phyloP scores from a whole-genome alignment of 163 green algal species.

The Scenedesmus sp. region DNA sequence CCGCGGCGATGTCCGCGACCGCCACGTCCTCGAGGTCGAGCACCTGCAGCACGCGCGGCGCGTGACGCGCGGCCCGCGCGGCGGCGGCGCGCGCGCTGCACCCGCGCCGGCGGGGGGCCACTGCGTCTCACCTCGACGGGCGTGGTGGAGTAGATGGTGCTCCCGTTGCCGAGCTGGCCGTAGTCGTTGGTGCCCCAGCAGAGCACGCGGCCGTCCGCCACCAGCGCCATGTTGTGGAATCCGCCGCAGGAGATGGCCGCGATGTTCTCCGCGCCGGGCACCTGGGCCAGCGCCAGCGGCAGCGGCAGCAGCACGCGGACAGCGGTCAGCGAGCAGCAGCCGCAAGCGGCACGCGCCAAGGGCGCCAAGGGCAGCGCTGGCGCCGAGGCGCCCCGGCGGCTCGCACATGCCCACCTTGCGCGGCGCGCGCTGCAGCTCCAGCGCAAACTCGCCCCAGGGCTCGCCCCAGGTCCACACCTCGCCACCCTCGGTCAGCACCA shows the following conservation, averaged over 20 bases:
- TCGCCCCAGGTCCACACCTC: slow-evolving; percentile 94
- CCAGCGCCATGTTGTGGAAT: slow-evolving; percentile 94
- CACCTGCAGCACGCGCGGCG: slow-evolving; percentile 7
- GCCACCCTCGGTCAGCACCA: slow-evolving; percentile 86
- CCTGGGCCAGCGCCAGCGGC: slow-evolving; percentile 19
- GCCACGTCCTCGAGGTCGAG: slow-evolving; percentile 62
- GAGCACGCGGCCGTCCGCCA: slow-evolving; percentile 59
- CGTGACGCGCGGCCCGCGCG: no score
- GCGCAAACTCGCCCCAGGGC: slow-evolving; percentile 87
- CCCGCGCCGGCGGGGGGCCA: no score
- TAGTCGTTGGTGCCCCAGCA: slow-evolving; percentile 66
- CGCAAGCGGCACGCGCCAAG: not conserved
- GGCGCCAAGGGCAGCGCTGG: not conserved
- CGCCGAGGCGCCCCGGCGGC: not conserved
- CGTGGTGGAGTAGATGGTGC: slow-evolving; percentile 77
- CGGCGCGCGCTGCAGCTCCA: slow-evolving; percentile 69
- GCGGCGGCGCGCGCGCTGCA: no score
- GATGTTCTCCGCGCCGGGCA: slow-evolving; percentile 63
- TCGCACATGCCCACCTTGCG: slow-evolving; percentile 26
- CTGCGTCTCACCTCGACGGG: slow-evolving; percentile 48
- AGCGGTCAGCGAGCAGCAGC: not conserved
- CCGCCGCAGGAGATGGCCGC: slow-evolving; percentile 81
- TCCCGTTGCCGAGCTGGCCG: slow-evolving; percentile 85
- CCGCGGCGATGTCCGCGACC: slow-evolving; percentile 80
- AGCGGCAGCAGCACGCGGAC: slow-evolving; percentile 13